phyloP scores from a whole-genome alignment of 2,329 filamentous ascomycete species.

The Colletotrichum chrysophilum region DNA sequence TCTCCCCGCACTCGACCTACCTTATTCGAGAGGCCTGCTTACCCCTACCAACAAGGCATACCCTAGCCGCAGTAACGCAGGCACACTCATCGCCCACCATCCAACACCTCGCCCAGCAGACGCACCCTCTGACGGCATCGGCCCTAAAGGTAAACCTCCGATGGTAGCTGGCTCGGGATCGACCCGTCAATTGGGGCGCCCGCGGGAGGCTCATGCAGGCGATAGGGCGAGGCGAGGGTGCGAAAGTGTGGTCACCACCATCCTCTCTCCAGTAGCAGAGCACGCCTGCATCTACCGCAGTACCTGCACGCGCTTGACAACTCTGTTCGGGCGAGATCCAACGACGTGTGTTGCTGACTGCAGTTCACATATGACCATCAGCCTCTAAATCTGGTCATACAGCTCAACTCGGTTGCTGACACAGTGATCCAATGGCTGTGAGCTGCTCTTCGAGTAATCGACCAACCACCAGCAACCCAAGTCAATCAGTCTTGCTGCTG shows the following conservation, averaged over 20 bases:
- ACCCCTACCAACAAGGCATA: conserved; percentile 10
- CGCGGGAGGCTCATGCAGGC: conserved; percentile 12
- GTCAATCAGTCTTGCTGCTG: background rate
- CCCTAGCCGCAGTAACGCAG: background rate
- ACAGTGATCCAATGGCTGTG: background rate
- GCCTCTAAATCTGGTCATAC: background rate
- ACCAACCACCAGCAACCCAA: background rate
- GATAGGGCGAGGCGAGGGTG: background rate
- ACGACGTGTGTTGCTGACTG: background rate
- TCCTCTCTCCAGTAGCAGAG: background rate
- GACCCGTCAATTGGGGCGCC: conserved; percentile 7
- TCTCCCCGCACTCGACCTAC: conserved; percentile 8
- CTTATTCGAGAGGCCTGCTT: background rate
- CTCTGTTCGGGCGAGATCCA: background rate
- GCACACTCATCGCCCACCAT: background rate
- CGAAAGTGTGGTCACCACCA: background rate
- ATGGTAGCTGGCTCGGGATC: background rate
- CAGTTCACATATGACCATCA: background rate
- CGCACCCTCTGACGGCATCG: conserved; percentile 1
- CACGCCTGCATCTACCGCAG: background rate
- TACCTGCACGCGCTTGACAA: background rate
- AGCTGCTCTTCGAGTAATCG: background rate
- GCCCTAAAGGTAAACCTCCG: background rate
- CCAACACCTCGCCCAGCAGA: background rate
- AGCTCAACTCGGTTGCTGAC: background rate